phyloP scores from a whole-genome alignment of 495 filamentous ascomycete species.

The Xylaria cubensis region DNA sequence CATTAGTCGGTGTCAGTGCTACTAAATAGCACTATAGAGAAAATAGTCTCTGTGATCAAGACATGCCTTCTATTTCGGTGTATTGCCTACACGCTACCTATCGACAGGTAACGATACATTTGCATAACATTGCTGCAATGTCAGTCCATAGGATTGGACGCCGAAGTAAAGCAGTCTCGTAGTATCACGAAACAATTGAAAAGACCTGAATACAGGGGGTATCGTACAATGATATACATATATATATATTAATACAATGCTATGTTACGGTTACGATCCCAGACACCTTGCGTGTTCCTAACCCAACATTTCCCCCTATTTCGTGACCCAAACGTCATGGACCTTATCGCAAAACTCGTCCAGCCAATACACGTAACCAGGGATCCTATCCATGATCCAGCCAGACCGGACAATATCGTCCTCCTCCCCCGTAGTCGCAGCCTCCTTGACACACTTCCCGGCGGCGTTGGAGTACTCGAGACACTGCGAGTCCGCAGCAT shows the following conservation, averaged over 20 bases:
- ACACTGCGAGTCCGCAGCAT: constrained; percentile 21
- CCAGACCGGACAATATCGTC: constrained; percentile 25
- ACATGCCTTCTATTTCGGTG: not conserved
- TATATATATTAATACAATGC: constrained; percentile 1
- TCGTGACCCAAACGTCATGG: constrained; percentile 20
- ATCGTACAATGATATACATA: constrained; percentile 6
- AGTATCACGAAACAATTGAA: not conserved
- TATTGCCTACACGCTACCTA: not conserved
- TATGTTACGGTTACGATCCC: not conserved
- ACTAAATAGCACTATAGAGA: not conserved
- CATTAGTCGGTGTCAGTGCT: not conserved
- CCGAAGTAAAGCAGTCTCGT: not conserved
- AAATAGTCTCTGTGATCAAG: not conserved
- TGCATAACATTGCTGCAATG: not conserved
- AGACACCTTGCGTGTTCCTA: not conserved
- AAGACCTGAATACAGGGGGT: not conserved
- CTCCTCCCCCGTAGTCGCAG: constrained; percentile 22
- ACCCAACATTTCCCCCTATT: constrained; percentile 3
- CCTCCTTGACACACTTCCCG: constrained; percentile 29
- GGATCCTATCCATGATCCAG: constrained; percentile 29
- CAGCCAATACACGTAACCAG: constrained; percentile 24
- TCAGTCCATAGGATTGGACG: not conserved
- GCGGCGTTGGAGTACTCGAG: constrained; percentile 27
- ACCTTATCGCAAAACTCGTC: constrained; percentile 27
- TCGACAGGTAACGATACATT: not conserved